Conservation (phyloP, 257 asterid genomes). For the Forsythia suspensa region DNA sequence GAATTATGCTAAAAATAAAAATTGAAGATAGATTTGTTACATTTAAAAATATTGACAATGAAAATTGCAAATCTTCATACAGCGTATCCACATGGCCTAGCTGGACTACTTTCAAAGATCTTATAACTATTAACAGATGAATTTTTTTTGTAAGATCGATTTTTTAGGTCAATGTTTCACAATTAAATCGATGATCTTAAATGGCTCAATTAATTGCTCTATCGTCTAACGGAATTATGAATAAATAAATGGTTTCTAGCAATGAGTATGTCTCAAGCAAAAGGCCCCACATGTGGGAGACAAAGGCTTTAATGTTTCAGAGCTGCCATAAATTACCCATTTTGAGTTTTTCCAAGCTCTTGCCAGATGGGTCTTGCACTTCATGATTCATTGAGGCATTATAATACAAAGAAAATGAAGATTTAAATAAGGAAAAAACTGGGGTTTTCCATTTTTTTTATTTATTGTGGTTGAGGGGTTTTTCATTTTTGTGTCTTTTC, state of each 20-base stretch:
- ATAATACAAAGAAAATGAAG: background rate
- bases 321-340: slow-evolving; percentile 46
- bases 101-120: slow-evolving; percentile 45
- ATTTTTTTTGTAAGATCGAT: background rate
- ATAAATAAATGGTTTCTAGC: slow-evolving; percentile 20
- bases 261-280: slow-evolving; percentile 53
- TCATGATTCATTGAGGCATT: slow-evolving; percentile 9
- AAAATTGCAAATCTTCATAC: too few relatives aligned
- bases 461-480: slow-evolving; percentile 20
- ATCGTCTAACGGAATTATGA: slow-evolving; percentile 2
- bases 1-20: too few relatives aligned
- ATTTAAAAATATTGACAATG: too few relatives aligned
- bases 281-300: slow-evolving; percentile 44
- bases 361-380: slow-evolving; percentile 4
- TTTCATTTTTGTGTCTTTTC: slow-evolving; percentile 19
- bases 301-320: slow-evolving; percentile 37
- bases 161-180: background rate
- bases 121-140: background rate
- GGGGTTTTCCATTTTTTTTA: slow-evolving; percentile 8
- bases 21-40: too few relatives aligned
- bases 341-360: slow-evolving; percentile 26
- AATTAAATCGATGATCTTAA: slow-evolving; percentile 5
- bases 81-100: slow-evolving; percentile 60
- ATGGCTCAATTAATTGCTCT: background rate
- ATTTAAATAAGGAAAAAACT: slow-evolving; percentile 7